Base-by-base conservation (phyloP, 2,329 filamentous ascomycete species). In the Lomentospora prolificans region DNA sequence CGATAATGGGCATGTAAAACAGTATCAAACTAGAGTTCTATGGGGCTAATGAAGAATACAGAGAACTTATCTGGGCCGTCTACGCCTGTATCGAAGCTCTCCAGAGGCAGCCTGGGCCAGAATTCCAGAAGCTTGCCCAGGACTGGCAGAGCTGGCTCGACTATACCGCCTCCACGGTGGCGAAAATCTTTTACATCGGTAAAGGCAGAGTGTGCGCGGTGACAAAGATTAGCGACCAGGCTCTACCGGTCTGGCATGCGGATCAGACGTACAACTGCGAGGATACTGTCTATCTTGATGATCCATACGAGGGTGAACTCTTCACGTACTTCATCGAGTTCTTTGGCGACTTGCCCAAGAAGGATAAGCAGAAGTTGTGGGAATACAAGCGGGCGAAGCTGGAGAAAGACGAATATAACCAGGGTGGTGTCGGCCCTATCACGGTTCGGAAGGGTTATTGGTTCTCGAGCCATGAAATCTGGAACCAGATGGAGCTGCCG, bases 281-380 rank as follows among this genome's bases (percentile, higher is more conserved):
- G 58, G 64, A 63, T 31, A 60, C 57, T 4, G 61, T 60, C 0
- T 63, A 64, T 17, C 63, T 74, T 2, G 67, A 74, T 46, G 72
- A 74, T 53, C 72, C 72, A 1, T 74, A 72, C 48, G 72, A 74
- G 57, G 72, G 72, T 46, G 72, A 74, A 58, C 64, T 74, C 0
- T 67, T 74, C 33, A 69, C 69, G 0, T 72, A 67, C 44, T 73
- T 70, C 56, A 60, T 74, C 8, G 65, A 73, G 44, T 69, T 74
- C 57, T 73, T 72, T 33, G 64, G 64, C 3, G 60, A 60, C 4
- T 25, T 74, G 22, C 62, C 65, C 2, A 58, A 62, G 14, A 55
- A 62, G 0, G 69, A 73, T 3, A 70, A 68, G 53, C 52, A 67
- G 4, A 59, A 64, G 4, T 60, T 74, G 0, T 74, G 71, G 72